These are phyloP conservation scores for Rhizopus delemar DNA, from an alignment of 371 early-diverging fungal genomes.

Conservation along the genomic window DNA sequence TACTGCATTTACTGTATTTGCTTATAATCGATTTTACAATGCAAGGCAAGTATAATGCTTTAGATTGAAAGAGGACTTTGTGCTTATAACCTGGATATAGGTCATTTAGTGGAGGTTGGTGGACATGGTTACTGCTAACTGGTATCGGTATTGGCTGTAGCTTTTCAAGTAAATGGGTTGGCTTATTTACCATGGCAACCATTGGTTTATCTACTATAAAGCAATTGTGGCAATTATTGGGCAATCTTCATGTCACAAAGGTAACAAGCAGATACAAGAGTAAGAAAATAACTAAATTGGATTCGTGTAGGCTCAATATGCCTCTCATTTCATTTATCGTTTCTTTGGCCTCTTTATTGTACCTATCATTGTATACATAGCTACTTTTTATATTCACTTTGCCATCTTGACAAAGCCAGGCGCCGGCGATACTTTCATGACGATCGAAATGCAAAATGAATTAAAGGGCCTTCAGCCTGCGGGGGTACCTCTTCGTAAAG, in stretches of 20 bases:
- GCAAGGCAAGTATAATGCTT: slow-evolving; percentile 28
- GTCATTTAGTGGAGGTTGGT: slow-evolving; percentile 70
- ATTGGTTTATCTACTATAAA: slow-evolving; percentile 82
- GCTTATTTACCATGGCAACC: slow-evolving; percentile 83
- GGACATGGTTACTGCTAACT: slow-evolving; percentile 70
- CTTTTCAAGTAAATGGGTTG: slow-evolving; percentile 87
- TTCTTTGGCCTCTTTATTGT: slow-evolving; percentile 77
- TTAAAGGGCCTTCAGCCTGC: slow-evolving; percentile 72
- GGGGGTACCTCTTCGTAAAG: slow-evolving; percentile 42
- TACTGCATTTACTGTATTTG: slow-evolving; percentile 69
- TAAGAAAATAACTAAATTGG: neutral
- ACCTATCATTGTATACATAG: slow-evolving; percentile 81
- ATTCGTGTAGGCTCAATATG: slow-evolving; percentile 51
- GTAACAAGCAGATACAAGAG: slow-evolving; percentile 25
- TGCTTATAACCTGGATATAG: slow-evolving; percentile 16
- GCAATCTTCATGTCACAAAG: slow-evolving; percentile 61
- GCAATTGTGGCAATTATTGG: slow-evolving; percentile 90
- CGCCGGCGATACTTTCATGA: slow-evolving; percentile 92
- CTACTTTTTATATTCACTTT: slow-evolving; percentile 90
- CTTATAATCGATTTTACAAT: slow-evolving; percentile 79
- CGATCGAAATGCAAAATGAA: slow-evolving; percentile 84
- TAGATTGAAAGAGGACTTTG: neutral
- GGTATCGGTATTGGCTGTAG: slow-evolving; percentile 74
- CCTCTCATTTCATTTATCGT: slow-evolving; percentile 66
- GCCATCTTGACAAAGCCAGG: slow-evolving; percentile 70